Conservation (phyloP, 225 moss, liverwort and hornwort genomes). For the Polytrichum commune region DNA sequence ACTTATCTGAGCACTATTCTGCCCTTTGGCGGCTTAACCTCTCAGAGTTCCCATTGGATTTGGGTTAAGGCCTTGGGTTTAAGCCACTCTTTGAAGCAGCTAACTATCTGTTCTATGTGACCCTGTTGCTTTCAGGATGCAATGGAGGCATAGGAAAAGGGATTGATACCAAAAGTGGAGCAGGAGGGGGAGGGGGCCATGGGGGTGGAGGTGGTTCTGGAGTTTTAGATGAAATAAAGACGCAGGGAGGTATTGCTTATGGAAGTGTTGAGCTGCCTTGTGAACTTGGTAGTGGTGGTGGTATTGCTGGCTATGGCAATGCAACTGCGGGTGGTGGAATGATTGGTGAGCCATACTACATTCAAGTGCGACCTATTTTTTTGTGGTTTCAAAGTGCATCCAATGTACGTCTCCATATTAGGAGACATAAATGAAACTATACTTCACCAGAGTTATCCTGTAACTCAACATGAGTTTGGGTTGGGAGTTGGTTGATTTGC, state of each 20-base stretch:
- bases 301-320: conserved; percentile 61
- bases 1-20: no score
- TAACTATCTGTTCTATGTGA: neutral
- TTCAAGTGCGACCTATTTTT: neutral
- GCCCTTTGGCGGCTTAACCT: no score
- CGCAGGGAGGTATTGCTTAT: conserved; percentile 67
- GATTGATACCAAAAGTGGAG: conserved; percentile 46
- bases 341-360: conserved; percentile 47
- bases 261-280: conserved; percentile 74
- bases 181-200: conserved; percentile 92
- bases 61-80: no score
- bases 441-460: no score
- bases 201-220: conserved; percentile 82
- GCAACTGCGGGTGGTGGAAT: conserved; percentile 84
- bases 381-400: no score
- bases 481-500: no score
- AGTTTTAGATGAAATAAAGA: conserved; percentile 38
- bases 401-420: no score
- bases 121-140: conserved; percentile 37
- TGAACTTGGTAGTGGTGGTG: conserved; percentile 93
- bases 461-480: no score
- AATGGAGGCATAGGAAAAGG: conserved; percentile 57
- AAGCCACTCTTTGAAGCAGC: no score
- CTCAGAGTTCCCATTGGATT: no score
- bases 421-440: no score